Percentiles rank a stretch among this genome's conserved stretches.
phyloP scores from a whole-genome alignment of 129 eudicot genomes.

The Flaveria ramosissima region DNA sequence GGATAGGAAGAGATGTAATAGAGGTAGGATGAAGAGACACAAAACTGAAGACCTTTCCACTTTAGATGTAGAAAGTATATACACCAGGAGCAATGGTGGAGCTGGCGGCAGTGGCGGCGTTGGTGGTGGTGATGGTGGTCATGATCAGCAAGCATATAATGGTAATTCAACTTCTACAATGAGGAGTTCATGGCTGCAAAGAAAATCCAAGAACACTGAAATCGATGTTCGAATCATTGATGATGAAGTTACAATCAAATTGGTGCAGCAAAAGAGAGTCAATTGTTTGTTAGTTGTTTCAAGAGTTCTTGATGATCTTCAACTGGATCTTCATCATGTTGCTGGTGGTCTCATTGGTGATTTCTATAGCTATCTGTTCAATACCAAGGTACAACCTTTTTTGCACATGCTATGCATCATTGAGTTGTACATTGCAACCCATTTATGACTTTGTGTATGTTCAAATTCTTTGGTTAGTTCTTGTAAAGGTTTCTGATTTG shows the following conservation, averaged over 20 bases:
- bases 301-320: conserved; percentile 84
- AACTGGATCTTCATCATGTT: conserved; percentile 91
- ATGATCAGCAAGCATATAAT: conserved; percentile 47
- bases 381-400: conserved; percentile 73
- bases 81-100: conserved; percentile 33
- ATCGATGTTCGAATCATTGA: conserved; percentile 91
- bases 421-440: conserved; percentile 13
- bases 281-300: conserved; percentile 74
- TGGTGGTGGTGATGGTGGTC: conserved; percentile 16
- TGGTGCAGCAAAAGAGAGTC: conserved; percentile 82
- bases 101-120: conserved; percentile 29
- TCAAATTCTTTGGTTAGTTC: background rate
- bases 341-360: conserved; percentile 98
- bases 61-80: conserved; percentile 42
- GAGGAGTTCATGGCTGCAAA: conserved; percentile 90
- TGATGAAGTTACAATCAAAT: conserved; percentile 87
- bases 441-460: background rate
- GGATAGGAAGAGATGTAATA: conserved; percentile 69
- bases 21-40: conserved; percentile 66
- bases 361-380: conserved; percentile 80
- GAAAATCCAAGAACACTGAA: conserved; percentile 84
- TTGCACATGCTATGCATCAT: conserved; percentile 5
- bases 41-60: conserved; percentile 57
- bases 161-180: conserved; percentile 53
- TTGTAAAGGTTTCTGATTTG: conserved; percentile 19